Base-by-base conservation (phyloP, 257 asterid species). In the Thymus mandschuricus region DNA sequence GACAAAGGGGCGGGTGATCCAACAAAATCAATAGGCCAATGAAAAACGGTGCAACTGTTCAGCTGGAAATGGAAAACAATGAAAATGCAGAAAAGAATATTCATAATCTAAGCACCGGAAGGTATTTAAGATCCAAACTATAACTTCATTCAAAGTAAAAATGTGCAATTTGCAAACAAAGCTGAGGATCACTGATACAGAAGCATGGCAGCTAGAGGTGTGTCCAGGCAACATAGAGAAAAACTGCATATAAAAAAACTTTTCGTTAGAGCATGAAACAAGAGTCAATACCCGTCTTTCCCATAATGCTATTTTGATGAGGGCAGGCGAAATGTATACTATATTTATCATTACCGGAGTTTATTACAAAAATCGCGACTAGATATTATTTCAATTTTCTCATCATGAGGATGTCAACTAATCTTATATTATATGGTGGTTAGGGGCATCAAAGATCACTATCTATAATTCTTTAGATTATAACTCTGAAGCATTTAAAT, bases 221-320 rank as follows among this genome's bases (percentile, higher is more conserved):
- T 10, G 45, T 30, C 29, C 38, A 31, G 15, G 51, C 76, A 49
- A 69, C 80, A 52, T 35, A 70, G 70, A 61, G 33, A 68, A 67
- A 68, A 80, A 76, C 93, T 85, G 91, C 86, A 71, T 56, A 75
- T 15, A 34, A 28, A 74, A 75, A 4, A 60, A 45, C 40, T 51
- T 33, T 10, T 27, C 34, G 72, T 27, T 21, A 21, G 21, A 76
- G 57, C 11, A 27, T 21, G 13, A 44, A 61, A 51, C 58, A 21
- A 15, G 35, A 65, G 29, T 11, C 35, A 8, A 60, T 34, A 10
- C 48, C 13, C 40, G 30, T 64, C 33, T 30, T 62, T 46, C 41
- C 67, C 33, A 57, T 29, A 43, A 46, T 45, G n/a, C 15, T 13
- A 55, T 48, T 49, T 60, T 13, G 7, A 44, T 41, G 21, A 45